Percentiles rank a stretch among this genome's conserved stretches.
phyloP scores from a whole-genome alignment of 306 rosid genomes.

The Hippophae rhamnoides region DNA sequence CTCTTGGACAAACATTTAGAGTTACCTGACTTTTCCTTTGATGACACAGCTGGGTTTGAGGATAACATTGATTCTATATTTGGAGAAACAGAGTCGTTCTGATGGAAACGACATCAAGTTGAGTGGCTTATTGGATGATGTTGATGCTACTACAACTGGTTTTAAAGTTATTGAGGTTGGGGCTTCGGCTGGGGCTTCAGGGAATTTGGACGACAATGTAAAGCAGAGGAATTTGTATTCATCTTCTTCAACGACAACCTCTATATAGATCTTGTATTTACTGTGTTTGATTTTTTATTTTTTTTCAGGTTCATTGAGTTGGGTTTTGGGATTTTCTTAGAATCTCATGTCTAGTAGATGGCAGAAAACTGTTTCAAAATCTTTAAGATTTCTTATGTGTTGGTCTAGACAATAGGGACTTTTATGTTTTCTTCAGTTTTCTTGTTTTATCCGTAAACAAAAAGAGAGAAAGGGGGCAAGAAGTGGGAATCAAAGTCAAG shows the following conservation, averaged over 20 bases:
- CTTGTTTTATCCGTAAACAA: background rate
- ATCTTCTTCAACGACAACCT: constrained; percentile 47
- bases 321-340: no score
- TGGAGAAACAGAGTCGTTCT: constrained; percentile 36
- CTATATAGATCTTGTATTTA: constrained; percentile 40
- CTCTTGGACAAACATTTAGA: constrained; percentile 25
- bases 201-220: constrained; percentile 19
- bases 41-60: constrained; percentile 21
- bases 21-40: constrained; percentile 23
- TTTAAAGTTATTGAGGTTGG: constrained; percentile 10
- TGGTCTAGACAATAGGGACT: no score
- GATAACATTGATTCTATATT: constrained; percentile 22
- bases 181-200: constrained; percentile 9
- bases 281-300: constrained; percentile 8
- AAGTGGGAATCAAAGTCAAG: constrained; percentile 10
- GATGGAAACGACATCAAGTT: constrained; percentile 53
- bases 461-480: background rate
- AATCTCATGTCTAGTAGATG: no score
- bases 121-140: constrained; percentile 22
- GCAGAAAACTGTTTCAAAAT: no score
- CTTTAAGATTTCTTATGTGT: no score
- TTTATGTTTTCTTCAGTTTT: background rate
- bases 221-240: constrained; percentile 16
- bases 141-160: constrained; percentile 14
- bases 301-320: background rate